A percentile compares a stretch with the other conserved stretches of the same genome.
Conservation (phyloP, 495 filamentous ascomycete species). For the Annulohypoxylon nitens region DNA sequence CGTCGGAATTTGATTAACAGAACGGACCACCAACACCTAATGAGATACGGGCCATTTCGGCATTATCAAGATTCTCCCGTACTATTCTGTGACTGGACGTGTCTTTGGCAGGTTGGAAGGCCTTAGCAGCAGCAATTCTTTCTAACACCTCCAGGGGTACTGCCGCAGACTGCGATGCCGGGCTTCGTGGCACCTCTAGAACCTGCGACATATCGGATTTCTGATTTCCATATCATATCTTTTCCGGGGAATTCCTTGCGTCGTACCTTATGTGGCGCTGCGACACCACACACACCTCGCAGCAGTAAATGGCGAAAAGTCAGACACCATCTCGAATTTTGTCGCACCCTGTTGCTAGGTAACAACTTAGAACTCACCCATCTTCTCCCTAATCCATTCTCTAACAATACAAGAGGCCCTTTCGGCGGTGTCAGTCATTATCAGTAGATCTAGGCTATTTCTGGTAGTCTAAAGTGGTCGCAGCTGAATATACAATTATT, state of each 20-base stretch:
- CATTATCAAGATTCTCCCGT: slow-evolving; percentile 5
- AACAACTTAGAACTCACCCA: background rate
- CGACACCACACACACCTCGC: slow-evolving; percentile 29
- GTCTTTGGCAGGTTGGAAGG: slow-evolving; percentile 35
- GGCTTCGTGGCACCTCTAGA: slow-evolving; percentile 21
- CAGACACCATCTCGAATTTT: slow-evolving; percentile 37
- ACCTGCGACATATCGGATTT: slow-evolving; percentile 37
- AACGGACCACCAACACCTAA: slow-evolving; percentile 9
- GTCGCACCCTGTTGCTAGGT: background rate
- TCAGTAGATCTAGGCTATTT: slow-evolving; percentile 33
- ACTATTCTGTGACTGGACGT: slow-evolving; percentile 36
- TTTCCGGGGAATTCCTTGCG: slow-evolving; percentile 35
- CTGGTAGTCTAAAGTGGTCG: slow-evolving; percentile 5
- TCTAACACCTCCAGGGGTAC: slow-evolving; percentile 22
- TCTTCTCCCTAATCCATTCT: background rate
- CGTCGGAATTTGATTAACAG: slow-evolving; percentile 21
- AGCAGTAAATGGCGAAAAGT: slow-evolving; percentile 15
- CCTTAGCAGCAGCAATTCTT: slow-evolving; percentile 2
- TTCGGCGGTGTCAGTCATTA: slow-evolving; percentile 37
- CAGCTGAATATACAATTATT: slow-evolving; percentile 16
- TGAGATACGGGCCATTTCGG: slow-evolving; percentile 5
- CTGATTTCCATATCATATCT: slow-evolving; percentile 33
- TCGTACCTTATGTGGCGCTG: slow-evolving; percentile 38
- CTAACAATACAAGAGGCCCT: slow-evolving; percentile 12
- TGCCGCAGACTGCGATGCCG: slow-evolving; percentile 7